Evolutionary conservation across 2,329 filamentous ascomycete species (phyloP), one percentile per base, ranked within the genome.

Genomic region (Coniochaeta sp.): DNA sequence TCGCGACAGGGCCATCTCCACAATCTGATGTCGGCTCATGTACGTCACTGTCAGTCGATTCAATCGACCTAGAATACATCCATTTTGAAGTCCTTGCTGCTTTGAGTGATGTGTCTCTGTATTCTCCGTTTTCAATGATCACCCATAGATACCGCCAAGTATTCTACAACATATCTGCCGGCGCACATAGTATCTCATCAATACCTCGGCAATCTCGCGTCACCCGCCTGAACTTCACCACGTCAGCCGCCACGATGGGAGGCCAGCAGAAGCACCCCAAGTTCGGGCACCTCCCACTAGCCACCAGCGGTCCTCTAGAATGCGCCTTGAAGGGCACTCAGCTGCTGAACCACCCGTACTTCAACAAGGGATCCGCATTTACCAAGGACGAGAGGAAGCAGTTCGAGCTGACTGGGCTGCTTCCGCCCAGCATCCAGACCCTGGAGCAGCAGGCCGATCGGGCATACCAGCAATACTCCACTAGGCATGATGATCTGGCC

Each of bases 301-400:
- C 74, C 67, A 80, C 77, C 14, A 73, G 68, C 33, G 79, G 79
- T 1, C 78, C 78, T 1, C 71, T 80, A 63, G 78, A 81, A 59
- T 82, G 79, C 66, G 77, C 79, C 1, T 69, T 82, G 38, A 73
- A 67, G 6, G 83, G 84, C 6, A 74, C 75, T 44, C 78, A 81
- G 0, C 75, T 91, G 6, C 78, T 91, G 9, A 82, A 85, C 62
- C 84, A 83, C 12, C 80, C 87, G 1, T 86, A 83, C 66, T 87
- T 91, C 75, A 96, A 96, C 76, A 95, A 95, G 72, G 91, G 91
- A 33, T 91, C 90, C 3, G 90, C 86, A 0, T 93, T 93, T 66
- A 82, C 89, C 0, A 67, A 76, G 0, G 75, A 89, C 31, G 91
- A 96, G 69, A 84, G 91, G 12, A 74, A 77, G 2, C 75, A 77